Conservation (phyloP, 2,329 filamentous ascomycete species). For the Pseudogymnoascus sp. region DNA sequence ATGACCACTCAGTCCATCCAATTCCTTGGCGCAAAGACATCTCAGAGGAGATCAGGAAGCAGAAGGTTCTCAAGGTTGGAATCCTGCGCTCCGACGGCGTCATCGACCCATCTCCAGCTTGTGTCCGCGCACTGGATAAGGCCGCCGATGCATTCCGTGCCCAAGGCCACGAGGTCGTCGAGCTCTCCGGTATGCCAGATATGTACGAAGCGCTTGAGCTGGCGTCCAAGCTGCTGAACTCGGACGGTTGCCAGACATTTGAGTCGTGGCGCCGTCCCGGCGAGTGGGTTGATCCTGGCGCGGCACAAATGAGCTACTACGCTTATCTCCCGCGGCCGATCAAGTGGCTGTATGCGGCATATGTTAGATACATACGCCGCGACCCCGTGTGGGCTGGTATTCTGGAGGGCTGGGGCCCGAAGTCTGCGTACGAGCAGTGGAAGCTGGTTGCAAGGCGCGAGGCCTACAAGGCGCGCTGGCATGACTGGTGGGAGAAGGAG, state of each 20-base stretch:
- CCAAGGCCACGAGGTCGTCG: conserved; percentile 67
- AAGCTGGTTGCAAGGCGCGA: conserved; percentile 70
- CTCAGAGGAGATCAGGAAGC: conserved; percentile 50
- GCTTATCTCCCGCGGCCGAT: conserved; percentile 65
- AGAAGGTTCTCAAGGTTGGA: conserved; percentile 61
- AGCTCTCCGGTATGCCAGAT: conserved; percentile 50
- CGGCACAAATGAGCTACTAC: conserved; percentile 64
- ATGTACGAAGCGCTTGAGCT: conserved; percentile 69
- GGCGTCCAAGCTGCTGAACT: conserved; percentile 71
- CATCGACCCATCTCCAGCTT: conserved; percentile 79
- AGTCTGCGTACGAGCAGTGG: conserved; percentile 74
- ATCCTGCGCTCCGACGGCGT: conserved; percentile 73
- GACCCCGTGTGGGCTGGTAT: conserved; percentile 74
- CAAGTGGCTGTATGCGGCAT: conserved; percentile 81
- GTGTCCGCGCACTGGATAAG: conserved; percentile 63
- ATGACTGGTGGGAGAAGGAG: conserved; percentile 74
- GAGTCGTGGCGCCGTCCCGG: conserved; percentile 66
- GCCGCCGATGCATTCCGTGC: conserved; percentile 59
- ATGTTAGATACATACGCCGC: conserved; percentile 72
- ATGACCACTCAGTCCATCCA: conserved; percentile 78
- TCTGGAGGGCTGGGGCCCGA: conserved; percentile 63
- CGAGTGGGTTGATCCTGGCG: conserved; percentile 73
- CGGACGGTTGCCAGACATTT: conserved; percentile 76
- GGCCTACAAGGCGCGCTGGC: conserved; percentile 68
- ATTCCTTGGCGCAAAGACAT: conserved; percentile 65